These are phyloP conservation scores for Aspergillus pseudoterreus DNA, from an alignment of 2,329 filamentous ascomycete genomes.

Conservation along the genomic window DNA sequence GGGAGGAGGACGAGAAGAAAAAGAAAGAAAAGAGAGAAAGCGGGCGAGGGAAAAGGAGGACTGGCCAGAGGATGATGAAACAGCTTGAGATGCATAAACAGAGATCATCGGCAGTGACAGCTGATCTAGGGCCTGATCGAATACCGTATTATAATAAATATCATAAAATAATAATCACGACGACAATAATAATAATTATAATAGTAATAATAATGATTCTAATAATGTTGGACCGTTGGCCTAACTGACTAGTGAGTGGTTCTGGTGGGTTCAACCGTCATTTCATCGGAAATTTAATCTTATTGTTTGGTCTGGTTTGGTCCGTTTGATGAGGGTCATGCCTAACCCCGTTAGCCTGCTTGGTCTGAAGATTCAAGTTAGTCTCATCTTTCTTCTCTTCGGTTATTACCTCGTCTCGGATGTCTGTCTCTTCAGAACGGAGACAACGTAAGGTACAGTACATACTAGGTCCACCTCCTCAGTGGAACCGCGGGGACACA, in stretches of 20 bases:
- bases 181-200: conserved; percentile 11
- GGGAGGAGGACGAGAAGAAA: conserved; percentile 5
- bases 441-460: no score
- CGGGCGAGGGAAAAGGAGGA: conserved; percentile 3
- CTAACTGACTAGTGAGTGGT: neutral
- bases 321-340: no score
- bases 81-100: conserved; percentile 19
- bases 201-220: no score
- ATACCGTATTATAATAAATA: conserved; percentile 6
- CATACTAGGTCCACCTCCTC: no score
- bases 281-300: no score
- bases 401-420: no score
- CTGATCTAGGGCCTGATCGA: conserved; percentile 18
- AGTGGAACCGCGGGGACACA: no score
- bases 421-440: no score
- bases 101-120: conserved; percentile 25
- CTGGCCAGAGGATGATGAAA: conserved; percentile 19
- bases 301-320: no score
- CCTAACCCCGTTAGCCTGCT: no score
- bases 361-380: no score
- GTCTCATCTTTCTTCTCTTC: no score
- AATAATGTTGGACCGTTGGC: neutral
- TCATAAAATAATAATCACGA: neutral
- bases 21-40: conserved; percentile 1
- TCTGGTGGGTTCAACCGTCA: conserved; percentile 1